Conservation (phyloP, 2,329 filamentous ascomycete genomes). For the Colletotrichum agaves region DNA sequence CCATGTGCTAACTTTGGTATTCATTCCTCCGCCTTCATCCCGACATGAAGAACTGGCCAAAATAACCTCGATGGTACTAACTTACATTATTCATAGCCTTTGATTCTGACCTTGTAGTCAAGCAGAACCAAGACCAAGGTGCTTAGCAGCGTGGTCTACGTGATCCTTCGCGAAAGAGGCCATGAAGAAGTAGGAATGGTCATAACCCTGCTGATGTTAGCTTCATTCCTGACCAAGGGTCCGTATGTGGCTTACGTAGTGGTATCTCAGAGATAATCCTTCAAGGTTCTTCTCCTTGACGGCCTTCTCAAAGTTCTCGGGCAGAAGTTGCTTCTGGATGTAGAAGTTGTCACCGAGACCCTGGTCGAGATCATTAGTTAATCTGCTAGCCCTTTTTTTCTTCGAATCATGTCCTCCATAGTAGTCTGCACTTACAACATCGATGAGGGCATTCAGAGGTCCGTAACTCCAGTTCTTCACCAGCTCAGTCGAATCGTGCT, state of each 20-base stretch:
- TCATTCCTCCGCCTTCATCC: background rate
- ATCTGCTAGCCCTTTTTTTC: background rate
- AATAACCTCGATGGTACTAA: background rate
- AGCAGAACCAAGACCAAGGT: conserved; percentile 60
- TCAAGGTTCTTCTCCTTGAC: conserved; percentile 79
- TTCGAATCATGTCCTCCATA: background rate
- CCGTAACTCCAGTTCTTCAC: conserved; percentile 75
- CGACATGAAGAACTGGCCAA: background rate
- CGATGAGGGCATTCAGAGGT: conserved; percentile 82
- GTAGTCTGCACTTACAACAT: conserved; percentile 72
- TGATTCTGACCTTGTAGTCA: conserved; percentile 29
- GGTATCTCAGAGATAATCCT: conserved; percentile 83
- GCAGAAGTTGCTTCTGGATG: conserved; percentile 90
- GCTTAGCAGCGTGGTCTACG: conserved; percentile 90
- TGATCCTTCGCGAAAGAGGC: conserved; percentile 91
- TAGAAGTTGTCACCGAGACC: conserved; percentile 97
- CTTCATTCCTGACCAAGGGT: background rate
- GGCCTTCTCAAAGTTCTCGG: conserved; percentile 89
- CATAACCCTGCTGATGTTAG: conserved; percentile 73
- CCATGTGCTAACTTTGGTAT: conserved; percentile 23
- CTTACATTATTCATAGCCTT: conserved; percentile 27
- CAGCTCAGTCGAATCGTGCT: conserved; percentile 92
- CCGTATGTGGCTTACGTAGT: conserved; percentile 65
- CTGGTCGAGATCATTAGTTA: conserved; percentile 50
- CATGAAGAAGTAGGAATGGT: conserved; percentile 98